These are phyloP conservation scores for Aureobasidium sp. DNA, from an alignment of 2,329 filamentous ascomycete genomes.

Conservation along the genomic window DNA sequence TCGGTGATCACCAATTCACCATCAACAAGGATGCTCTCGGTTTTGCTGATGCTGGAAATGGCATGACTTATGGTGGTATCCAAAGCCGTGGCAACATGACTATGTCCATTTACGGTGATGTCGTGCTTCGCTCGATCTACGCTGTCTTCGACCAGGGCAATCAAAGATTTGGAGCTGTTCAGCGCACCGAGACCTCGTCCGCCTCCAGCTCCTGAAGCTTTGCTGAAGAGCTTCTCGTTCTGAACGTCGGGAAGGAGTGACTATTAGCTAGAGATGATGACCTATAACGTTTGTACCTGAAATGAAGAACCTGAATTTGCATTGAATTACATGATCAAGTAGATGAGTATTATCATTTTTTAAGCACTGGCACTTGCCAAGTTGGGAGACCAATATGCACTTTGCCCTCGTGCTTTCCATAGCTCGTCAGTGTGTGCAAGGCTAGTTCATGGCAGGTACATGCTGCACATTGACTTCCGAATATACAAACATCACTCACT, in stretches of 20 bases:
- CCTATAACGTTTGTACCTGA: not conserved
- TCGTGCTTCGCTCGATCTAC: slow-evolving; percentile 52
- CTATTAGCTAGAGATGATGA: not conserved
- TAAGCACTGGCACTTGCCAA: too few relatives aligned
- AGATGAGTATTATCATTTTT: too few relatives aligned
- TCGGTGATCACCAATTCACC: slow-evolving; percentile 54
- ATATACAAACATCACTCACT: too few relatives aligned
- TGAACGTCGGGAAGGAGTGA: not conserved
- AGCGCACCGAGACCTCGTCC: slow-evolving; percentile 13
- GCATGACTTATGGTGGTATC: slow-evolving; percentile 56
- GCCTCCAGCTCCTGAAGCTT: not conserved
- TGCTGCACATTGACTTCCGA: too few relatives aligned
- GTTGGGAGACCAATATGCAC: too few relatives aligned
- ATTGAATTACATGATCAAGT: too few relatives aligned
- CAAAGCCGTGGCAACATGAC: slow-evolving; percentile 53
- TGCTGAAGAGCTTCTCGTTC: not conserved
- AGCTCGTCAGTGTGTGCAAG: too few relatives aligned
- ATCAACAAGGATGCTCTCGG: slow-evolving; percentile 58
- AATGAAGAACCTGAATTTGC: not conserved
- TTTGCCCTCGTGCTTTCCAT: too few relatives aligned
- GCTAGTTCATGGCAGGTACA: too few relatives aligned
- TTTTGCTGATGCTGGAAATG: slow-evolving; percentile 50
- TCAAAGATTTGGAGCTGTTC: slow-evolving; percentile 17
- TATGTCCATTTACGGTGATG: slow-evolving; percentile 59
- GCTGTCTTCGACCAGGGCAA: slow-evolving; percentile 55